Conservation (phyloP, 805 yeast genomes). For the Candida dendrica region DNA sequence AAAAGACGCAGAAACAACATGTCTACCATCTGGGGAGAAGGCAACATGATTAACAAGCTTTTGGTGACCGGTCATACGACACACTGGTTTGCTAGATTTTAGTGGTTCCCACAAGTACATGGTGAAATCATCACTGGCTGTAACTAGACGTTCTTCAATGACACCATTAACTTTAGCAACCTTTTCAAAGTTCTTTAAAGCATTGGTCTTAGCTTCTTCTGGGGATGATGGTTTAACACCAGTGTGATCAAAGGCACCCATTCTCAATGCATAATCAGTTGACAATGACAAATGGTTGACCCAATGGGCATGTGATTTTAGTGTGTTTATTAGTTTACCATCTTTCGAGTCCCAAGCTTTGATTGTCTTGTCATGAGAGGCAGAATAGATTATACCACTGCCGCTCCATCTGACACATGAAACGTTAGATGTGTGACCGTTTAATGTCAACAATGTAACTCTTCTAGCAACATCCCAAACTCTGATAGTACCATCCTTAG, state of each 20-base stretch:
- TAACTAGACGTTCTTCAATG: constrained; percentile 81
- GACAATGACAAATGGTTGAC: constrained; percentile 89
- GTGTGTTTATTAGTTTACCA: constrained; percentile 72
- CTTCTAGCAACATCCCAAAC: constrained; percentile 83
- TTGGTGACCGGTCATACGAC: constrained; percentile 97
- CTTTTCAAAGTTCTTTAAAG: constrained; percentile 46
- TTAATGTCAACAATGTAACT: constrained; percentile 58
- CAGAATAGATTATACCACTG: constrained; percentile 71
- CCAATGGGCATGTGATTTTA: constrained; percentile 96
- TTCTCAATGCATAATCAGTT: constrained; percentile 80
- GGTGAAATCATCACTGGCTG: constrained; percentile 96
- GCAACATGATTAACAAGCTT: constrained; percentile 93
- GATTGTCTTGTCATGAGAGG: constrained; percentile 91
- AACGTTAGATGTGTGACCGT: constrained; percentile 85
- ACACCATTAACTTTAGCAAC: constrained; percentile 47
- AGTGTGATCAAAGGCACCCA: constrained; percentile 82
- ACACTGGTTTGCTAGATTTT: constrained; percentile 71
- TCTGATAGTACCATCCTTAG: constrained; percentile 85
- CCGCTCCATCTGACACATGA: constrained; percentile 99
- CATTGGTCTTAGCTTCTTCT: constrained; percentile 41
- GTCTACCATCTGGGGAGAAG: constrained; percentile 92
- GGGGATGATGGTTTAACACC: constrained; percentile 36
- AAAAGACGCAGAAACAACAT: constrained; percentile 86
- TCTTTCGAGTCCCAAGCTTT: constrained; percentile 81
- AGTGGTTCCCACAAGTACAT: constrained; percentile 96